These are phyloP conservation scores for Phytophthora megakarya DNA, from an alignment of 352 stramenopile genomes.

Conservation along the genomic window DNA sequence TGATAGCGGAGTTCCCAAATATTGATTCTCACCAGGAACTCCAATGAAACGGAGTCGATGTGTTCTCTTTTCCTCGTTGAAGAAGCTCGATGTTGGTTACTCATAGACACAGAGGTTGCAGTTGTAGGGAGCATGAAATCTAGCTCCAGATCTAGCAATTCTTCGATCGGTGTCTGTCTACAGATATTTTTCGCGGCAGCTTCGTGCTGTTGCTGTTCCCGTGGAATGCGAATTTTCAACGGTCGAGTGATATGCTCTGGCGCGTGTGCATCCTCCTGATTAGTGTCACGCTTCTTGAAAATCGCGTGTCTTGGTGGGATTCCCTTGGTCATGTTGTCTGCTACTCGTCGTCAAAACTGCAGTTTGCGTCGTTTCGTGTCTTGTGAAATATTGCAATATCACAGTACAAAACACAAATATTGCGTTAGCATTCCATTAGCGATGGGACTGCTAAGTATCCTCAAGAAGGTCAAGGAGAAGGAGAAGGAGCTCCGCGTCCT, in stretches of 20 bases:
- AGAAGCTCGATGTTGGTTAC: slow-evolving; percentile 32
- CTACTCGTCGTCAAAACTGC: background rate
- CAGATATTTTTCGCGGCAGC: background rate
- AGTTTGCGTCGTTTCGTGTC: slow-evolving; percentile 25
- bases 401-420: slow-evolving; percentile 2
- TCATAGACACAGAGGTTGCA: slow-evolving; percentile 17
- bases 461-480: slow-evolving; percentile 99
- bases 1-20: background rate
- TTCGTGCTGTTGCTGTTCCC: slow-evolving; percentile 29
- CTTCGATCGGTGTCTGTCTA: slow-evolving; percentile 42
- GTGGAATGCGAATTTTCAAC: slow-evolving; percentile 16
- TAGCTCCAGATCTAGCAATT: slow-evolving; percentile 56
- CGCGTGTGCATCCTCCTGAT: slow-evolving; percentile 36
- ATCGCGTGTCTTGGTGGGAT: slow-evolving; percentile 7
- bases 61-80: slow-evolving; percentile 22
- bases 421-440: slow-evolving; percentile 1
- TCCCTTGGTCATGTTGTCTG: slow-evolving; percentile 27
- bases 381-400: background rate
- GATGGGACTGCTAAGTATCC: slow-evolving; percentile 93
- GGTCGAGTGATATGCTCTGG: background rate
- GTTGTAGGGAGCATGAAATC: slow-evolving; percentile 35
- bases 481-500: slow-evolving; percentile 99
- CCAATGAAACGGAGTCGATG: slow-evolving; percentile 47
- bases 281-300: slow-evolving; percentile 25
- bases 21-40: slow-evolving; percentile 51